These are phyloP conservation scores for Pleurotus tuoliensis DNA, from an alignment of 768 basidiomycete species.

Conservation along the genomic window DNA sequence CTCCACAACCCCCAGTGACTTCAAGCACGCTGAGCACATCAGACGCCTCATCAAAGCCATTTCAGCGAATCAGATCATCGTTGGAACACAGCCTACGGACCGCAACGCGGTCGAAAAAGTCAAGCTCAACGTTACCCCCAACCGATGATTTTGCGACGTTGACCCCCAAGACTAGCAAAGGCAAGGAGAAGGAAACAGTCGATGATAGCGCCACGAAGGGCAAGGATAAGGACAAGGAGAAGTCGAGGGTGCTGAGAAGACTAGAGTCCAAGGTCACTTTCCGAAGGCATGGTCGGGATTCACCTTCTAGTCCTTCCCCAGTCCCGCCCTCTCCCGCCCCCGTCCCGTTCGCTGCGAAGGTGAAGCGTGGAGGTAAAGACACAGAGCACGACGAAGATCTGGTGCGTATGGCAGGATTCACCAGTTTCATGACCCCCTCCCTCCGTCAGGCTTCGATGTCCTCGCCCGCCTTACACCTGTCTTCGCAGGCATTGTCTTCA, in stretches of 20 bases:
- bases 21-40: conserved; percentile 24
- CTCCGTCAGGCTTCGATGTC: conserved; percentile 70
- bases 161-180: conserved; percentile 32
- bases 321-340: conserved; percentile 32
- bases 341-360: conserved; percentile 10
- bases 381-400: not conserved
- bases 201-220: conserved; percentile 21
- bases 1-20: conserved; percentile 30
- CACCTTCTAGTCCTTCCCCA: conserved; percentile 26
- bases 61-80: conserved; percentile 62
- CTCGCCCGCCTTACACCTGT: conserved; percentile 67
- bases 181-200: conserved; percentile 41
- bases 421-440: conserved; percentile 62
- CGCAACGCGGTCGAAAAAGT: conserved; percentile 55
- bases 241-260: conserved; percentile 40
- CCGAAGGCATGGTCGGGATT: conserved; percentile 37
- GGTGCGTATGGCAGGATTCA: conserved; percentile 37
- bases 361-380: conserved; percentile 1
- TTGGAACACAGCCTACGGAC: conserved; percentile 64
- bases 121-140: conserved; percentile 18
- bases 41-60: conserved; percentile 45
- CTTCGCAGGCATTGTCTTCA: conserved; percentile 51
- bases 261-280: conserved; percentile 51
- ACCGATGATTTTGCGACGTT: conserved; percentile 43
- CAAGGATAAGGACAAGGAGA: conserved; percentile 39